These are phyloP conservation scores for Angophora floribunda DNA, from an alignment of 345 rosid species.

Conservation along the genomic window DNA sequence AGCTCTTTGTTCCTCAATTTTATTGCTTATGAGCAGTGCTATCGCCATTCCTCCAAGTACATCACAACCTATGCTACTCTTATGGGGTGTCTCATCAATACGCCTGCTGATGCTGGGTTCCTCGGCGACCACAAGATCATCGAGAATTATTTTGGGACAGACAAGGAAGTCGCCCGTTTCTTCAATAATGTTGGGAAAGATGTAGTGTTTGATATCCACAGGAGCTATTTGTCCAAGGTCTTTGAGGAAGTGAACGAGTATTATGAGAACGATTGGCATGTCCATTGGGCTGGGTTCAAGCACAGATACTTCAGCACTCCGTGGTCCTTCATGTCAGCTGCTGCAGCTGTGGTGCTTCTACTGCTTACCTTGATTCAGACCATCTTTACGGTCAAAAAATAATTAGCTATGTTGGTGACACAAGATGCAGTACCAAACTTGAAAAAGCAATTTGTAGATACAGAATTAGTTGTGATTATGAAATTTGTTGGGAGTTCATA, in stretches of 20 bases:
- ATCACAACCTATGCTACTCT: constrained; percentile 40
- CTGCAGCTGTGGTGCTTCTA: constrained; percentile 37
- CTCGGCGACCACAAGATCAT: constrained; percentile 29
- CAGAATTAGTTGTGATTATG: not conserved
- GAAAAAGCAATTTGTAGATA: not conserved
- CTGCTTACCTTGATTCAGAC: constrained; percentile 35
- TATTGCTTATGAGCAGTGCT: constrained; percentile 47
- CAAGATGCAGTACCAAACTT: not conserved
- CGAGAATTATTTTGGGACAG: constrained; percentile 48
- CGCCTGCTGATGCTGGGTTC: constrained; percentile 32
- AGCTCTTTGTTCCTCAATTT: constrained; percentile 36
- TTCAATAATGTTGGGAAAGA: constrained; percentile 42
- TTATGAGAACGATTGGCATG: constrained; percentile 31
- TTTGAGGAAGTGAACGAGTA: constrained; percentile 42
- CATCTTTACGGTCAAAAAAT: constrained; percentile 12
- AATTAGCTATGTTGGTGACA: not conserved
- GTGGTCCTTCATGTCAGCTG: constrained; percentile 52
- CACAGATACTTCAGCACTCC: constrained; percentile 40
- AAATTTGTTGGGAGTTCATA: not conserved
- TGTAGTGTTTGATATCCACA: constrained; percentile 24
- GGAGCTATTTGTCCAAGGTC: constrained; percentile 21
- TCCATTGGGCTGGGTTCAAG: constrained; percentile 43
- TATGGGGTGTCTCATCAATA: constrained; percentile 44
- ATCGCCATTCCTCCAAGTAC: constrained; percentile 26
- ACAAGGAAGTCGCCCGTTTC: constrained; percentile 30